phyloP scores from a whole-genome alignment of 2,329 filamentous ascomycete species.

The Tolypocladium ophioglossoides region DNA sequence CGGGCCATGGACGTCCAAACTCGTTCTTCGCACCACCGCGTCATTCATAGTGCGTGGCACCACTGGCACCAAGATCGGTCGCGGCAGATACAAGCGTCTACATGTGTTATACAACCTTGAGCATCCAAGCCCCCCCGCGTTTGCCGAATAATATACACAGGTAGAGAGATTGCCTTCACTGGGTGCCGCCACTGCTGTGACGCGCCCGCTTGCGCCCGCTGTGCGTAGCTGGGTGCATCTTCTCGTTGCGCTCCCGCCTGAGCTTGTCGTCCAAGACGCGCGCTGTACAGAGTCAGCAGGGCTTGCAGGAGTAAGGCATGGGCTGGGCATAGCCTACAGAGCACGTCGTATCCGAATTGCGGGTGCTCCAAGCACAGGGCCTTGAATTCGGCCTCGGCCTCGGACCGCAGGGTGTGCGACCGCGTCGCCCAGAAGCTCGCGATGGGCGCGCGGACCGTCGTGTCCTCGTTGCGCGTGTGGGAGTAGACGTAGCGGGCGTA shows the following conservation, averaged over 20 bases:
- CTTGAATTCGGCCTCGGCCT: slow-evolving; percentile 80
- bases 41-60: background rate
- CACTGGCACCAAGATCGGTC: background rate
- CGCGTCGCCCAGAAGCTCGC: slow-evolving; percentile 85
- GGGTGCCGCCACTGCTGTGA: slow-evolving; percentile 31
- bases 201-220: slow-evolving; percentile 47
- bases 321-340: slow-evolving; percentile 53
- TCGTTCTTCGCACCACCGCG: background rate
- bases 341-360: slow-evolving; percentile 86
- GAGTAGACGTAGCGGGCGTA: slow-evolving; percentile 88
- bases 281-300: slow-evolving; percentile 25
- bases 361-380: slow-evolving; percentile 79
- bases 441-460: slow-evolving; percentile 66
- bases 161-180: background rate
- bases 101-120: background rate
- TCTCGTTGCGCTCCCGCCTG: slow-evolving; percentile 51
- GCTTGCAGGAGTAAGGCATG: too few species aligned
- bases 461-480: slow-evolving; percentile 59
- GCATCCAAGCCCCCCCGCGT: background rate
- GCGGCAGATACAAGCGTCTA: too few species aligned
- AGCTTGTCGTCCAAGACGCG: slow-evolving; percentile 57
- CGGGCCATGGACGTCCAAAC: background rate
- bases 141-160: background rate
- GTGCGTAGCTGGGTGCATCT: slow-evolving; percentile 38
- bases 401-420: slow-evolving; percentile 69